Conservation (phyloP, 179 eudicot species). For the Nepenthes alata region DNA sequence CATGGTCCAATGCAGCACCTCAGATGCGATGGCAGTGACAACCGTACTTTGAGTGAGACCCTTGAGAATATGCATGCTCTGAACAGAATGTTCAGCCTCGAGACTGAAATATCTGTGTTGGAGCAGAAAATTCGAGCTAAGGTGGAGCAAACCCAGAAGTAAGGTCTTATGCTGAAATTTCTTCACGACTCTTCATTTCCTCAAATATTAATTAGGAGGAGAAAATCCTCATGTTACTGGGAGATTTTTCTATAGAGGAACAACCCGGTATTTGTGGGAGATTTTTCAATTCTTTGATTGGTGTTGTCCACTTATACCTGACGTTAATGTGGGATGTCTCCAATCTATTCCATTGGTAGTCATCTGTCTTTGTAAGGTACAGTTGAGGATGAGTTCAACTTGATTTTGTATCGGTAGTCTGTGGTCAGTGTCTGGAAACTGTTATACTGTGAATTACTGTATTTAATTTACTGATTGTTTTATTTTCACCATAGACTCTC, state of each 20-base stretch:
- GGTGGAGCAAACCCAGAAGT: constrained; percentile 37
- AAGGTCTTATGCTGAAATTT: constrained; percentile 6
- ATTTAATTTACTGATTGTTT: constrained; percentile 3
- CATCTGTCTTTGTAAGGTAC: constrained; percentile 1
- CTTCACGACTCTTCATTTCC: constrained; percentile 13
- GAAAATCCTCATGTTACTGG: constrained; percentile 8
- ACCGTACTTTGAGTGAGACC: constrained; percentile 32
- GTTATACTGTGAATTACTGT: constrained; percentile 5
- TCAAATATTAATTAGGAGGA: constrained; percentile 15
- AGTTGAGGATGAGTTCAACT: constrained; percentile 4
- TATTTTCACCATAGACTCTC: too few species aligned
- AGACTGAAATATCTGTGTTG: constrained; percentile 30
- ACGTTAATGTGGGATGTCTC: constrained; percentile 13
- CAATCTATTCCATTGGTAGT: constrained; percentile 1
- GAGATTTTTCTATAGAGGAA: constrained; percentile 7
- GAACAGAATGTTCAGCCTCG: constrained; percentile 42
- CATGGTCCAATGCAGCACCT: constrained; percentile 49
- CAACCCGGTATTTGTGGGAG: constrained; percentile 10
- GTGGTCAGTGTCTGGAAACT: neutral
- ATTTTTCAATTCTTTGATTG: constrained; percentile 20
- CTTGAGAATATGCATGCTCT: constrained; percentile 41
- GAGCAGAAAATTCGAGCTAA: constrained; percentile 42
- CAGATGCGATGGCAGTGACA: constrained; percentile 39
- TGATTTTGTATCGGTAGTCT: constrained; percentile 1
- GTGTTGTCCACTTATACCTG: constrained; percentile 11